Conservation (phyloP, 2,329 filamentous ascomycete species). For the Escovopsis sp. region DNA sequence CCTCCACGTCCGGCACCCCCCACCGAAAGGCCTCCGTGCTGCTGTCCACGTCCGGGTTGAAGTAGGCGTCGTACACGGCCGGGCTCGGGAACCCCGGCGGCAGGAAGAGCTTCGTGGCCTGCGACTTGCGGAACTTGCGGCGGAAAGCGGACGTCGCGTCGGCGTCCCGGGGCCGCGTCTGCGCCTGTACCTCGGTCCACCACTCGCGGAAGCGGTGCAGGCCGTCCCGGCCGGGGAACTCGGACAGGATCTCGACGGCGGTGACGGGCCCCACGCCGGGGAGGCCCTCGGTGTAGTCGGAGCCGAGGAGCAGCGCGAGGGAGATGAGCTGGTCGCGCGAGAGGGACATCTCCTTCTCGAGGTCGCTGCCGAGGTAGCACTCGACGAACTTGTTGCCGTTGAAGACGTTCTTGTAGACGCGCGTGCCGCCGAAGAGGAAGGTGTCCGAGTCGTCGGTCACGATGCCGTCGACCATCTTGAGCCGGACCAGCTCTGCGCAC, state of each 20-base stretch:
- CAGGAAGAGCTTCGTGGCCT: slow-evolving; percentile 74
- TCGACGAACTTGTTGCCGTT: slow-evolving; percentile 97
- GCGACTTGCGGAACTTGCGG: slow-evolving; percentile 68
- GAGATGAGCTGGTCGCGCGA: slow-evolving; percentile 77
- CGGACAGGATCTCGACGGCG: slow-evolving; percentile 82
- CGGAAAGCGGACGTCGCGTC: slow-evolving; percentile 51
- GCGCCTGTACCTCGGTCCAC: slow-evolving; percentile 67
- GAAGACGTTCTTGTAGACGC: slow-evolving; percentile 99
- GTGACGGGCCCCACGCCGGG: slow-evolving; percentile 87
- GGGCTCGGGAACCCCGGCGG: slow-evolving; percentile 64
- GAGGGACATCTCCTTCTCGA: slow-evolving; percentile 80
- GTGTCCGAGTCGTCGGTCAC: slow-evolving; percentile 96
- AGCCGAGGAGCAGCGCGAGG: slow-evolving; percentile 79
- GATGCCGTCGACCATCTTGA: slow-evolving; percentile 89
- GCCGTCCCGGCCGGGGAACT: slow-evolving; percentile 51
- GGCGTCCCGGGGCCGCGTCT: slow-evolving; percentile 46
- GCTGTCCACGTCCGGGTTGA: slow-evolving; percentile 70
- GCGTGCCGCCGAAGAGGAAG: slow-evolving; percentile 89
- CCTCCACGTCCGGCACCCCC: slow-evolving; percentile 87
- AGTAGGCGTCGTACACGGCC: slow-evolving; percentile 69
- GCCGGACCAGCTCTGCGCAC: slow-evolving; percentile 73
- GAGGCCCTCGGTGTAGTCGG: slow-evolving; percentile 88
- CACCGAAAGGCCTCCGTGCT: slow-evolving; percentile 74
- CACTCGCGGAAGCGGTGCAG: slow-evolving; percentile 71
- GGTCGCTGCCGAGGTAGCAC: slow-evolving; percentile 72